phyloP scores from a whole-genome alignment of 768 basidiomycete species.

The Guyanaporus albipodus region DNA sequence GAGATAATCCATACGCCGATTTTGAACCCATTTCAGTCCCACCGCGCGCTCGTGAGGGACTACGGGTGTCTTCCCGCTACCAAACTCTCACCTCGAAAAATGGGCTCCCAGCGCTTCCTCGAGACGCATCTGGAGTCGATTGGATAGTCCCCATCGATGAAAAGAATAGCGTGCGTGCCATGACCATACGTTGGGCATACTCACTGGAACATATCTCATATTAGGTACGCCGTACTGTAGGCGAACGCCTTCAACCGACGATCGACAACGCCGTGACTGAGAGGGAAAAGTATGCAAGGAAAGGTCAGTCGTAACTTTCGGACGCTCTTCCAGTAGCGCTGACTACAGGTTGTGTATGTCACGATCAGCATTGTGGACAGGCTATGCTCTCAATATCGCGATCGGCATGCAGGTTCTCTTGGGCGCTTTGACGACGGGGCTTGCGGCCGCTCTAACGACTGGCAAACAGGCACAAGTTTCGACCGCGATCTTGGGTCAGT shows the following conservation, averaged over 20 bases:
- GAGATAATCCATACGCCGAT: too few species aligned
- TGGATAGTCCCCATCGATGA: too few species aligned
- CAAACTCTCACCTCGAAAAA: too few species aligned
- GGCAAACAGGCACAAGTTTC: slow-evolving; percentile 39
- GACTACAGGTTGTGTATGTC: neutral
- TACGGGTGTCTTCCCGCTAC: slow-evolving; percentile 10
- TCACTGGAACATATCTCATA: neutral
- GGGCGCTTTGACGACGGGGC: slow-evolving; percentile 63
- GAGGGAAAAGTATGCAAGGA: slow-evolving; percentile 42
- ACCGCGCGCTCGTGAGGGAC: slow-evolving; percentile 14
- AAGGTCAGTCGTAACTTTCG: slow-evolving; percentile 37
- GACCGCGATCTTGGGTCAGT: slow-evolving; percentile 39
- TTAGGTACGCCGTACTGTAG: slow-evolving; percentile 37
- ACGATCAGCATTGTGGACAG: slow-evolving; percentile 29
- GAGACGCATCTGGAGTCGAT: too few species aligned
- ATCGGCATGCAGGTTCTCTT: slow-evolving; percentile 62
- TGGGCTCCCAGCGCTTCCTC: too few species aligned
- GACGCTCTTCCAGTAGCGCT: slow-evolving; percentile 5
- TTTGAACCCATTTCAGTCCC: neutral
- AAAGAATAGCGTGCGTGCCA: slow-evolving; percentile 21
- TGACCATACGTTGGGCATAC: too few species aligned
- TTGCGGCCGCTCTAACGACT: slow-evolving; percentile 45
- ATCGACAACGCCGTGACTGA: slow-evolving; percentile 44
- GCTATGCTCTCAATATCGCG: slow-evolving; percentile 41
- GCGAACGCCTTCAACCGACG: slow-evolving; percentile 56